phyloP scores from a whole-genome alignment of 73 alveolate species.

The Stentor roeselii region DNA sequence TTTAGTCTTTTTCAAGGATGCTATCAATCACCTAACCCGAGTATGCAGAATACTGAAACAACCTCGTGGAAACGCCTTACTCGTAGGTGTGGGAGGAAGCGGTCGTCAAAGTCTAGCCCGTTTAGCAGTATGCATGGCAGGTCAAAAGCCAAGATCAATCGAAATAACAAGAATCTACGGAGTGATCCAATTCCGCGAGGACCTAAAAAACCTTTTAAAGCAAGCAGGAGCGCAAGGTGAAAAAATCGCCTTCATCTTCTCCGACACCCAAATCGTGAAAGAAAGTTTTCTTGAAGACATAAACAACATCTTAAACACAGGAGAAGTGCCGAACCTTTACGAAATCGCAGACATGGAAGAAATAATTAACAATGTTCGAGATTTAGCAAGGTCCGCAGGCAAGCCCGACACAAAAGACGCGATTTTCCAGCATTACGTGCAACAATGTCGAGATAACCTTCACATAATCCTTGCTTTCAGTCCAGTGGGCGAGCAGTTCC shows the following conservation, averaged over 20 bases:
- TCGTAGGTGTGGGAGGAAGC: constrained; percentile 99
- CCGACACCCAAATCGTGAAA: constrained; percentile 98
- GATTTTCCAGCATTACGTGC: constrained; percentile 93
- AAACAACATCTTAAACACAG: constrained; percentile 98
- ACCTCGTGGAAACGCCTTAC: constrained; percentile 99
- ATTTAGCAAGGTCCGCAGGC: constrained; percentile 96
- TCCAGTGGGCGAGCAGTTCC: constrained; percentile 99
- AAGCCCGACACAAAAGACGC: constrained; percentile 96
- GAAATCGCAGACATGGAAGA: constrained; percentile 97
- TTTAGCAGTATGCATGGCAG: constrained; percentile 85
- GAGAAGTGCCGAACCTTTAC: constrained; percentile 99
- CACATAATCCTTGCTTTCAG: constrained; percentile 98
- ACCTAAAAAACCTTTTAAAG: constrained; percentile 89
- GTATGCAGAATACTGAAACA: constrained; percentile 94
- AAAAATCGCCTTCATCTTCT: constrained; percentile 90
- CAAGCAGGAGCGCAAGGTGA: constrained; percentile 88
- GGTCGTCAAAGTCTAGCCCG: constrained; percentile 98
- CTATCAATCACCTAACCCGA: constrained; percentile 96
- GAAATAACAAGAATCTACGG: constrained; percentile 98
- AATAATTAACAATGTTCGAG: constrained; percentile 93
- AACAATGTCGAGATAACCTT: constrained; percentile 94
- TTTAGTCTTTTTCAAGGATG: constrained; percentile 98
- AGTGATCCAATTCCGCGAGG: constrained; percentile 96
- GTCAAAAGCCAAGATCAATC: constrained; percentile 85
- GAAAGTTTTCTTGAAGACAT: constrained; percentile 99